Evolutionary conservation across 768 basidiomycete genomes (phyloP).

Genomic region (Lentinula lateritia): DNA sequence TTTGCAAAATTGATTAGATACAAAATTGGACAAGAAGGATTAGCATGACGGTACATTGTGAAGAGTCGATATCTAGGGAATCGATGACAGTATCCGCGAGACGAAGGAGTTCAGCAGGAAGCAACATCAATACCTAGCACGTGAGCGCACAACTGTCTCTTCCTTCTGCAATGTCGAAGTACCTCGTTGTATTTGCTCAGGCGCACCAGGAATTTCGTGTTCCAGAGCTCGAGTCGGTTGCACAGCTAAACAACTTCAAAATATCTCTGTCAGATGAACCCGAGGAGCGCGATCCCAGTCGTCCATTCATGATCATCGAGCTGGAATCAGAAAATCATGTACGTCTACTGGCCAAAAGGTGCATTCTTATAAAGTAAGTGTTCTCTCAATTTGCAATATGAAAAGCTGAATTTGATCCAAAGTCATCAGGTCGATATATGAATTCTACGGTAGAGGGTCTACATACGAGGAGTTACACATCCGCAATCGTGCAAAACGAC

Average conservation of each 20-base stretch:
- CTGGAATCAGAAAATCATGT: slow-evolving; percentile 74
- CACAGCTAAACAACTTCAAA: slow-evolving; percentile 66
- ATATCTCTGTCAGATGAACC: slow-evolving; percentile 41
- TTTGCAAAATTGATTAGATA: background rate
- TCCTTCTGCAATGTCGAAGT: slow-evolving; percentile 28
- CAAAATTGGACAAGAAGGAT: background rate
- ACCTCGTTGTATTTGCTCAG: slow-evolving; percentile 76
- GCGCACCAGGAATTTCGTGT: slow-evolving; percentile 77
- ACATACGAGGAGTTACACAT: slow-evolving; percentile 70
- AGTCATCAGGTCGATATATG: slow-evolving; percentile 59
- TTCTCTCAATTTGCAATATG: slow-evolving; percentile 4
- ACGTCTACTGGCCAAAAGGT: slow-evolving; percentile 62
- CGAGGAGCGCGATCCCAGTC: slow-evolving; percentile 44
- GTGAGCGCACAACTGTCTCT: background rate
- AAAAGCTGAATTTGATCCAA: slow-evolving; percentile 3
- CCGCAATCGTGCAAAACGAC: slow-evolving; percentile 33
- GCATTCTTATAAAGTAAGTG: slow-evolving; percentile 78
- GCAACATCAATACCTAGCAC: slow-evolving; percentile 12
- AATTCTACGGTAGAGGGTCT: slow-evolving; percentile 68
- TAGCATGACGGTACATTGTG: background rate
- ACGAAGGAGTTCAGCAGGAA: slow-evolving; percentile 17
- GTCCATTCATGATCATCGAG: slow-evolving; percentile 72
- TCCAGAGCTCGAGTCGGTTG: slow-evolving; percentile 75
- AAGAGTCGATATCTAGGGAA: slow-evolving; percentile 21
- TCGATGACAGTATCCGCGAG: slow-evolving; percentile 23